Evolutionary conservation across 2,329 filamentous ascomycete genomes (phyloP), one percentile per base, ranked within the genome.

Genomic region (Venturia nashicola): DNA sequence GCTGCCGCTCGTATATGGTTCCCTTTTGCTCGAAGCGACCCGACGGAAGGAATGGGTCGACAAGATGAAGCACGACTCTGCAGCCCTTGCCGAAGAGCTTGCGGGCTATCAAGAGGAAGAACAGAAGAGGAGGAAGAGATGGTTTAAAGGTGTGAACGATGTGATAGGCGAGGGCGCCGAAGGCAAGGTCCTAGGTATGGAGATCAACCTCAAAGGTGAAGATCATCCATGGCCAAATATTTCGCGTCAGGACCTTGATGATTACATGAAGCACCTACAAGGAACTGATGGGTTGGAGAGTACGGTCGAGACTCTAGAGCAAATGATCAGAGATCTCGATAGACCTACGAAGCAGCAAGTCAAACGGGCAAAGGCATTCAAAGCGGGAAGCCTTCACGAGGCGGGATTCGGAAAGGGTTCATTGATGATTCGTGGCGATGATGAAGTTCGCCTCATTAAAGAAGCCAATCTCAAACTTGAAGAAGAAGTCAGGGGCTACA

Each of bases 321-420:
- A 91, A 70, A 83, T 91, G 20, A 82, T 95, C 65, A 86, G 86
- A 66, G 91, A 96, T 63, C 80, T 97, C 16, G 87, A 87, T 72
- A 85, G 83, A 64, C 91, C 93, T 2, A 94, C 90, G 0, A 91
- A 88, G 69, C 90, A 94, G 72, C 92, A 96, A 72, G 84, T 87
- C 66, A 92, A 91, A 74, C 85, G 91, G 65, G 84, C 94, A 7
- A 96, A 93, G 73, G 91, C 91, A 5, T 97, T 99, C 79, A 97
- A 97, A 72, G 94, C 95, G 71, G 94, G 94, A 18, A 97, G 94
- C 71, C 83, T 97, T 44, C 91, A 97, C 70, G 94, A 97, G 72
- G 87, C 88, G n/a, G 85, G 85, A 2, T 82, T 97, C 66, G 91
- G 91, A n/a, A 86, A 88, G 70, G 95, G 90, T 68, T 93, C 91